Evolutionary conservation across 768 basidiomycete species (phyloP), one percentile per base, ranked within the genome.

Genomic region (Xerocomellus intermedius): DNA sequence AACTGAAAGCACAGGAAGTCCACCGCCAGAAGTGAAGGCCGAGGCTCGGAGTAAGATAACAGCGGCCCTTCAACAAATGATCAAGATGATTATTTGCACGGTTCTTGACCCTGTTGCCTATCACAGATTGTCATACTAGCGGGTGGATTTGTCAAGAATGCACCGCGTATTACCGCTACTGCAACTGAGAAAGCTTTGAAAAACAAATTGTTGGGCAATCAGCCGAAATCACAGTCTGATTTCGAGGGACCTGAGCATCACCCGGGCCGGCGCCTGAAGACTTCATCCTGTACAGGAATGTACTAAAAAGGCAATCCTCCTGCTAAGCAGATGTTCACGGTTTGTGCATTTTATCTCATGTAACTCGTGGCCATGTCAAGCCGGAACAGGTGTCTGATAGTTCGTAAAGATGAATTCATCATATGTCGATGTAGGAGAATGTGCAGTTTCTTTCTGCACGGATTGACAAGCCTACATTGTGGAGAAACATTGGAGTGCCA

Each of bases 21-120:
- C 55, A 60, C 59, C 56, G 38, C 61, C 55, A 45, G 56, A 53
- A 30, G 61, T 53, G 16, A 56, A 50, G 48, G 56, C 48, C 51
- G 50, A 55, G 45, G 26, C 6, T 26, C 26, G 49, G 42, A 30
- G 35, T 33, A 54, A 55, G 61, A 65, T 57, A 32, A 48, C 42
- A 43, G 48, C 54, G 54, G 55, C 58, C 58, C 62, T 59, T 64
- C 41, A 57, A 51, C 22, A 54, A 54, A 61, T 60, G 58, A 59
- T 55, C 57, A 55, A 60, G 55, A 56, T 61, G 58, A 57, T 63
- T 41, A 21, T 56, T 56, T 58, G 56, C 26, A 32, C 32, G 36
- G 38, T 48, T 52, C 60, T 58, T 63, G 69, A 64, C 69, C 67
- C 64, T 70, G 67, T 57, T 62, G 53, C 59, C 62, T 55, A 67